phyloP scores from a whole-genome alignment of 202 grass and related monocot genomes.

The Setaria italica region DNA sequence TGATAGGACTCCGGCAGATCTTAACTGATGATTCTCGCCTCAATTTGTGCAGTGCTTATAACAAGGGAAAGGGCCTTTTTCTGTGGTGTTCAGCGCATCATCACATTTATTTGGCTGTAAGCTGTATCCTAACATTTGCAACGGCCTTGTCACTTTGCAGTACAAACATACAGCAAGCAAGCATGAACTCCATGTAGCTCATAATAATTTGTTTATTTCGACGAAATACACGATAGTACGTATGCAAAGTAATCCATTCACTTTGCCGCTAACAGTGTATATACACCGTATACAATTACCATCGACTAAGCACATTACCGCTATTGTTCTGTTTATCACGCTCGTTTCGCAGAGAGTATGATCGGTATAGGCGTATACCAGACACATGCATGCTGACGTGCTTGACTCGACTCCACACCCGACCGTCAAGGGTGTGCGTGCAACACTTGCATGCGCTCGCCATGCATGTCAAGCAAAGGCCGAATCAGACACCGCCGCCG shows the following conservation, averaged over 20 bases:
- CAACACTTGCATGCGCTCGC: not conserved
- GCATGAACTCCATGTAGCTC: not conserved
- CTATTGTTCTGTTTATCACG: not conserved
- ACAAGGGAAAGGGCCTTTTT: not conserved
- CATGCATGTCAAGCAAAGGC: too few relatives aligned
- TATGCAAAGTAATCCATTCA: not conserved
- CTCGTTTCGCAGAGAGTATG: not conserved
- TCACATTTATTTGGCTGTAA: conserved; percentile 1
- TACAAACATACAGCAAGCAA: not conserved
- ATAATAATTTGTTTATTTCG: conserved; percentile 6
- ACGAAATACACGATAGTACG: not conserved
- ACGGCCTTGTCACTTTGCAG: not conserved
- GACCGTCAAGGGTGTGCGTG: not conserved
- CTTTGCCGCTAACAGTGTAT: conserved; percentile 1
- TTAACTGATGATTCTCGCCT: not conserved
- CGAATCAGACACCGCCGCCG: conserved; percentile 20
- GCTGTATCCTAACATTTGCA: not conserved
- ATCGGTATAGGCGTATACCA: not conserved
- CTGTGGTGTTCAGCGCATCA: not conserved
- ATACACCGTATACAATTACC: not conserved
- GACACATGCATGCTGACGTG: too few relatives aligned
- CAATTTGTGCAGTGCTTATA: not conserved
- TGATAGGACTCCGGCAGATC: not conserved
- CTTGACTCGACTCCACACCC: not conserved
- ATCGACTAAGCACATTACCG: not conserved